Conservation (phyloP, 2,329 filamentous ascomycete genomes). For the Aspergillus piperis region DNA sequence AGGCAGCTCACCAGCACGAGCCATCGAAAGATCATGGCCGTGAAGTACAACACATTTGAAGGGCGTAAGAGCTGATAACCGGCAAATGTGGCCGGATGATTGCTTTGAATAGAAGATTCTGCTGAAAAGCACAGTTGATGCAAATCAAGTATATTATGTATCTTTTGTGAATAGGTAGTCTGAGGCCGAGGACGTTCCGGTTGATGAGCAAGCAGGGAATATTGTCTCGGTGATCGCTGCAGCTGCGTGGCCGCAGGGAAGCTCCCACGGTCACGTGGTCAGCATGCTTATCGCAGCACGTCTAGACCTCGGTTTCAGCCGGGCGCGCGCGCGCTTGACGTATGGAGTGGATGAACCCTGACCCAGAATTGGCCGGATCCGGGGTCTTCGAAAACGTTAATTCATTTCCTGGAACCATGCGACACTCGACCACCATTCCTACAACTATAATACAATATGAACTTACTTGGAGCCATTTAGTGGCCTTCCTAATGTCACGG, state of each 20-base stretch:
- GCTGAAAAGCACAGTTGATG: background rate
- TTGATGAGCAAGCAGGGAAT: background rate
- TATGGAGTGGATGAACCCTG: background rate
- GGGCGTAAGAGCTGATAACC: constrained; percentile 1
- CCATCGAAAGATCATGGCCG: constrained; percentile 45
- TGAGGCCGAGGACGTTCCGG: background rate
- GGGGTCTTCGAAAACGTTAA: background rate
- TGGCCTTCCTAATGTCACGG: no score
- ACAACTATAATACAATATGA: no score
- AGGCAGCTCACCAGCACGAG: constrained; percentile 53
- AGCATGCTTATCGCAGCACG: constrained; percentile 23
- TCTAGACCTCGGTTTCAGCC: background rate
- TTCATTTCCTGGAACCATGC: background rate
- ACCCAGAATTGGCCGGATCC: background rate
- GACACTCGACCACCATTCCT: no score
- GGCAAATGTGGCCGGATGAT: background rate
- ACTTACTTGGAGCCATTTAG: no score
- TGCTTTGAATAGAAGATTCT: background rate
- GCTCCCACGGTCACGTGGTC: constrained; percentile 34
- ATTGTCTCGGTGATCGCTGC: constrained; percentile 4
- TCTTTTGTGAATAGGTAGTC: background rate
- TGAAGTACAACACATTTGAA: constrained; percentile 33
- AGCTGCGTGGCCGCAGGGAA: constrained; percentile 34
- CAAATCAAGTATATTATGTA: background rate
- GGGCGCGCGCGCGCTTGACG: background rate